Conservation (phyloP, 176 grass and related monocot genomes). For the Oryza meyeriana region DNA sequence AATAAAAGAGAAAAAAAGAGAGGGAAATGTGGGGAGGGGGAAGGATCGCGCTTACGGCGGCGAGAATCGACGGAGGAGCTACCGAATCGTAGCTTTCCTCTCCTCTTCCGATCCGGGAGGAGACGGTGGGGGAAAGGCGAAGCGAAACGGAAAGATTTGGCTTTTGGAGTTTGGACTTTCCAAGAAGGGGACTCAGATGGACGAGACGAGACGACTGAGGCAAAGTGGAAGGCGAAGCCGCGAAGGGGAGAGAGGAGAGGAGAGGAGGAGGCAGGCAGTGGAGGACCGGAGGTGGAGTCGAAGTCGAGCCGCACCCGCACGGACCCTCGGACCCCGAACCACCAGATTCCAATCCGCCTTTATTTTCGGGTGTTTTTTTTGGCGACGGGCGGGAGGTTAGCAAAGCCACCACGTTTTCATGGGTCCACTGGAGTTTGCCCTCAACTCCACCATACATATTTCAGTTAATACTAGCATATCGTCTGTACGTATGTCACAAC, state of each 20-base stretch:
- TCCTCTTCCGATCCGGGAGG: neutral
- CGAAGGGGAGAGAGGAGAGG: too few species aligned
- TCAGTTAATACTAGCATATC: too few species aligned
- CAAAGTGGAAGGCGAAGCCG: neutral
- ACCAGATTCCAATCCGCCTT: neutral
- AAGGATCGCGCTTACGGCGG: conserved; percentile 2
- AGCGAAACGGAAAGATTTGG: too few species aligned
- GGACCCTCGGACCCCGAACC: neutral
- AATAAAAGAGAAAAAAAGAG: neutral
- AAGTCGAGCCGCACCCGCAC: neutral
- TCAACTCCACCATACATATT: too few species aligned
- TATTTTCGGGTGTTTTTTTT: neutral
- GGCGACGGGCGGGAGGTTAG: neutral
- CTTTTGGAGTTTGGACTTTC: neutral
- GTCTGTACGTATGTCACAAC: too few species aligned
- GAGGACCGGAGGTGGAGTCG: too few species aligned
- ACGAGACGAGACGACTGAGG: neutral
- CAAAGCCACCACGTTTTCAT: neutral
- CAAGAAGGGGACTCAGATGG: neutral
- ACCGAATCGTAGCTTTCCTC: neutral
- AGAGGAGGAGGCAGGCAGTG: too few species aligned
- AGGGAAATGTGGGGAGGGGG: conserved; percentile 9
- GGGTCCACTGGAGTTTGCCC: too few species aligned
- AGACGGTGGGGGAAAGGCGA: too few species aligned
- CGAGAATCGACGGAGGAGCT: neutral